phyloP scores from a whole-genome alignment of 2,329 filamentous ascomycete species.

The Graphilbum sp. region DNA sequence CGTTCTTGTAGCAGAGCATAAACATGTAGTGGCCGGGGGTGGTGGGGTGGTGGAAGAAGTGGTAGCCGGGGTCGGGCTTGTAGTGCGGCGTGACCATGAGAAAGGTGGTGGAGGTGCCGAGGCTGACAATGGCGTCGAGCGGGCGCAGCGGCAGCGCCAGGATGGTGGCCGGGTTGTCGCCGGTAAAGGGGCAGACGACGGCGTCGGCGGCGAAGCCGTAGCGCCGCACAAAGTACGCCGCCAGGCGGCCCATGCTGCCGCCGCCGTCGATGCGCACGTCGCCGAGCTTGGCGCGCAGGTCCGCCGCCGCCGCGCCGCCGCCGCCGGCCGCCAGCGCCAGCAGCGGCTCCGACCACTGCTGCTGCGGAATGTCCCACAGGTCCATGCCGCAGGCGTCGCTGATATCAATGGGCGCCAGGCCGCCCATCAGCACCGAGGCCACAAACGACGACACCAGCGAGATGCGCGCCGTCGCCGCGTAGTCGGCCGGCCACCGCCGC shows the following conservation, averaged over 20 bases:
- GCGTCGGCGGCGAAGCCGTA: constrained; percentile 67
- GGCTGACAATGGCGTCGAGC: constrained; percentile 82
- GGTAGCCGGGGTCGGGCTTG: constrained; percentile 76
- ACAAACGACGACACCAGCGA: constrained; percentile 92
- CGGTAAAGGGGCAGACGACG: constrained; percentile 72
- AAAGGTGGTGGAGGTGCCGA: constrained; percentile 93
- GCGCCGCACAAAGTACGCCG: constrained; percentile 59
- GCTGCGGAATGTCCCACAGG: constrained; percentile 72
- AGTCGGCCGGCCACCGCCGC: constrained; percentile 63
- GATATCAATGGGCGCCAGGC: constrained; percentile 78
- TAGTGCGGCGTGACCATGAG: constrained; percentile 93
- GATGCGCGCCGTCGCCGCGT: constrained; percentile 66
- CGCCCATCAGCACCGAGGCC: constrained; percentile 74
- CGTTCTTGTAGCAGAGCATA: constrained; percentile 99
- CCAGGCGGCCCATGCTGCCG: constrained; percentile 57
- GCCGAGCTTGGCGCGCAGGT: constrained; percentile 65
- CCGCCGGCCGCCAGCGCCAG: constrained; percentile 59
- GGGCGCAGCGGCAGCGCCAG: constrained; percentile 75
- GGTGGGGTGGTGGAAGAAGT: constrained; percentile 97
- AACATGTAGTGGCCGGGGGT: constrained; percentile 93
- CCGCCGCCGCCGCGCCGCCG: constrained; percentile 35
- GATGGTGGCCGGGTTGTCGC: constrained; percentile 93
- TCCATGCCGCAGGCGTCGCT: constrained; percentile 95
- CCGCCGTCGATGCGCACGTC: constrained; percentile 68
- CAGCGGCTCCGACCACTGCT: constrained; percentile 58